These are phyloP conservation scores for Punctularia strigosozonata DNA, from an alignment of 768 basidiomycete genomes.

Conservation along the genomic window DNA sequence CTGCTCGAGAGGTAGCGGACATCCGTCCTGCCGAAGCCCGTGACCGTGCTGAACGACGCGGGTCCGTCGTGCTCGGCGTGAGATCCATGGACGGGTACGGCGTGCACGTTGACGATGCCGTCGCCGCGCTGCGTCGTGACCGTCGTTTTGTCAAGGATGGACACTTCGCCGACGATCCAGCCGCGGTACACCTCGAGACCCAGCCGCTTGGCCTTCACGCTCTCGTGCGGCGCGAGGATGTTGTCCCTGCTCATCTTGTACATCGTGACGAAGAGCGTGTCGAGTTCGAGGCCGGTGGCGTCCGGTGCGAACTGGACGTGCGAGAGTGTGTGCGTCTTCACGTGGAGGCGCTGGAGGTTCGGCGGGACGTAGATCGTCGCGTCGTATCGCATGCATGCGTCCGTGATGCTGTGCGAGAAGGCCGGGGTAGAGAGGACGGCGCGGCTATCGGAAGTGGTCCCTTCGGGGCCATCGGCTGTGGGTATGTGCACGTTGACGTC, in stretches of 20 bases:
- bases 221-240: constrained; percentile 33
- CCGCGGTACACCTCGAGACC: constrained; percentile 38
- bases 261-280: constrained; percentile 33
- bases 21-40: constrained; percentile 43
- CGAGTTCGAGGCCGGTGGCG: constrained; percentile 25
- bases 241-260: constrained; percentile 28
- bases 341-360: constrained; percentile 33
- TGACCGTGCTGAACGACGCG: constrained; percentile 25
- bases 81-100: too few relatives aligned
- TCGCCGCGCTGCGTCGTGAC: constrained; percentile 40
- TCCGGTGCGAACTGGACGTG: constrained; percentile 40
- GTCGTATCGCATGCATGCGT: constrained; percentile 43
- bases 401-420: constrained; percentile 6
- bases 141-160: constrained; percentile 27
- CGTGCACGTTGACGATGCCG: constrained; percentile 35
- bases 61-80: too few relatives aligned
- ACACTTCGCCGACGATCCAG: constrained; percentile 49
- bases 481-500: constrained; percentile 25
- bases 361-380: constrained; percentile 38
- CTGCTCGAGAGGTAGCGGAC: constrained; percentile 28
- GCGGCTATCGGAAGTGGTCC: constrained; percentile 22
- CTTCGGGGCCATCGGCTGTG: constrained; percentile 19
- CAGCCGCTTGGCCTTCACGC: constrained; percentile 27
- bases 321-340: constrained; percentile 29
- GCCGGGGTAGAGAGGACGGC: constrained; percentile 26